Percentiles rank a stretch among this genome's conserved stretches.
These are phyloP conservation scores for Pyrenochaeta sp. DNA, from an alignment of 2,329 filamentous ascomycete species.

Conservation along the genomic window DNA sequence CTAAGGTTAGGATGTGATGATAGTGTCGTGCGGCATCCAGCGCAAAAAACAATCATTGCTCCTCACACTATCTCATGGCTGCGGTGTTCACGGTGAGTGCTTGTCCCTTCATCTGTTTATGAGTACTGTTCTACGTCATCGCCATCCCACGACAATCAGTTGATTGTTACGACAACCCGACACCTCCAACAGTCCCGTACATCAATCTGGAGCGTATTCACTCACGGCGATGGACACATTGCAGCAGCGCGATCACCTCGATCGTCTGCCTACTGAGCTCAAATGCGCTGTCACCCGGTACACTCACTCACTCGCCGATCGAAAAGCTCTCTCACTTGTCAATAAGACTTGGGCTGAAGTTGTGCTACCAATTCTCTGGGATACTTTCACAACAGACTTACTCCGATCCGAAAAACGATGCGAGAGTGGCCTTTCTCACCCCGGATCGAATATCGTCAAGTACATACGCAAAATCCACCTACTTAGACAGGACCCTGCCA, in stretches of 20 bases:
- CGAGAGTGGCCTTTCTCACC: neutral
- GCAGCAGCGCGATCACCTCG: neutral
- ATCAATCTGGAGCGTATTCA: neutral
- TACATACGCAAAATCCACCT: neutral
- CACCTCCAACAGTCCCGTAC: neutral
- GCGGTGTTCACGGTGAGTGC: neutral
- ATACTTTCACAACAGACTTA: slow-evolving; percentile 1
- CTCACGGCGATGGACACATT: neutral
- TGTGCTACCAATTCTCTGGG: slow-evolving; percentile 1
- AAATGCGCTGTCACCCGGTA: neutral
- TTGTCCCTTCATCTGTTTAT: too few species aligned
- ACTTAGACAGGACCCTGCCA: neutral
- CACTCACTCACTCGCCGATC: neutral
- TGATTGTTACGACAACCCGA: neutral
- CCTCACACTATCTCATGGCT: neutral
- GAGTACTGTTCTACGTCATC: neutral
- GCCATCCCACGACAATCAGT: neutral
- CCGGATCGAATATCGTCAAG: slow-evolving; percentile 3
- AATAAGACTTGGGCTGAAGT: slow-evolving; percentile 3
- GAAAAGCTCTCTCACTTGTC: neutral
- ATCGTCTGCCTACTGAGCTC: slow-evolving; percentile 7
- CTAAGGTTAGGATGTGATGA: too few species aligned
- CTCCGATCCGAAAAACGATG: neutral
- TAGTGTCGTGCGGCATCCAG: too few species aligned
- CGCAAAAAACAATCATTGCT: too few species aligned